Evolutionary conservation across 2,329 filamentous ascomycete genomes (phyloP), one percentile per base, ranked within the genome.

Genomic region (Penicillium griseofulvum): DNA sequence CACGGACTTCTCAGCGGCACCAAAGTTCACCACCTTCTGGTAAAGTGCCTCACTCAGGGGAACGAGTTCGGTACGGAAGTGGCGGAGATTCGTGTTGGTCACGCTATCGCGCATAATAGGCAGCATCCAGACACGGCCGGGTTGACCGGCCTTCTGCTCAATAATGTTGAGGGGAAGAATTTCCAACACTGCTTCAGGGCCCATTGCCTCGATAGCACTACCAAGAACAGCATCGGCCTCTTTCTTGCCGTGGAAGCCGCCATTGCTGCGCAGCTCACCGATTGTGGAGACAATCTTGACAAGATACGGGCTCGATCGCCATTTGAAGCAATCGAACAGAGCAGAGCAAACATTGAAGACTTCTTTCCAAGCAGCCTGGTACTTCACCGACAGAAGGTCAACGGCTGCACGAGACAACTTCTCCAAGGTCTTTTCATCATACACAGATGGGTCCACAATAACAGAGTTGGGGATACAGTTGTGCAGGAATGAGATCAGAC

Each of bases 351-450:
- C 89, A 63, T 87, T 90, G 77, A 97, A 97, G 0, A 95, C 91
- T 71, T 99, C 92, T 76, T 89, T 86, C 90, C 93, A 97, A 4
- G 94, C 94, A 26, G 88, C 86, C 76, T 97, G 94, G 69, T 92
- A 99, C 68, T 94, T 94, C 37, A 97, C 86, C 49, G 86, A 92
- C 43, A 99, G 80, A 8, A 97, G 80, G 36, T 87, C 84, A 58
- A 87, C 87, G 0, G 89, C 86, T 3, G 82, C 81, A 68, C 84
- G 88, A 12, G 75, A 87, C 22, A 99, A 74, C 70, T 91, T 93
- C 68, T 91, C 89, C 10, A 97, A 75, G 0, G 87, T 83, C 76
- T 96, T 96, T 73, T 97, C 92, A 64, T 97, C 93, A 71, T 90
- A 96, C 44, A 96, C 83, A 2, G 92, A 96, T 24, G 92, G 91